Evolutionary conservation across 139 green algal genomes (phyloP), one percentile per base, ranked within the genome.

Genomic region (Pseudopediastrum boryanum): DNA sequence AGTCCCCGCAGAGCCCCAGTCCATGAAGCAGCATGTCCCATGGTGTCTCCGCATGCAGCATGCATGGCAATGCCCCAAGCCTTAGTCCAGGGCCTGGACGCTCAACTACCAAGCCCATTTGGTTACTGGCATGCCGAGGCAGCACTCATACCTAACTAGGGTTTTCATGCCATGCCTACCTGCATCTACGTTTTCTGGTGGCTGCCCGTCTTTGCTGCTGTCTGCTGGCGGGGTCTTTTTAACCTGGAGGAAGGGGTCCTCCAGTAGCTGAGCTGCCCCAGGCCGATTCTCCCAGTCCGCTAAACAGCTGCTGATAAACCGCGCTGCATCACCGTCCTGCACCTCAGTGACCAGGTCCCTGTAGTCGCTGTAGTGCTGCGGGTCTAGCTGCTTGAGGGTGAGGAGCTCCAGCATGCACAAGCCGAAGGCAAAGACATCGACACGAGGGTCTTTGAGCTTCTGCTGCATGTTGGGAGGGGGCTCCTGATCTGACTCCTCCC

Each of bases 371-470:
- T 79, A 86, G 61, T 88, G 85, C 83, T 88, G 82, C 29, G 88
- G 77, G 71, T 95, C 90, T 31, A 95, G 85, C 82, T 87, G 81
- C 85, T 93, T 90, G 38, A 90, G 80, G 10, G 96, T 98, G 44
- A 98, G 83, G 39, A 99, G 90, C 92, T 99, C 96, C 80, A 99
- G 92, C 79, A 98, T 84, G 79, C 94, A 96, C 78, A 99, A 90
- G 21, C 96, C 96, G 84, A 99, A 98, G 16, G 95, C 92, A 81
- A 98, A 98, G 79, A 99, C 96, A 88, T 99, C 97, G 21, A 94
- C 89, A 23, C 79, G 73, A 13, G 68, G 64, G 68, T 86, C 81
- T 41, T 85, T 69, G 19, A 68, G 64, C 62, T 67, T 74, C 25
- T 59, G 36, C 2, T 73, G 68, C 78, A 56, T 83, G 52, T 69